A percentile compares a stretch with the other conserved stretches of the same genome.
Evolutionary conservation across 148 eudicot species (phyloP).

Genomic region (Rhododendron griersonianum): DNA sequence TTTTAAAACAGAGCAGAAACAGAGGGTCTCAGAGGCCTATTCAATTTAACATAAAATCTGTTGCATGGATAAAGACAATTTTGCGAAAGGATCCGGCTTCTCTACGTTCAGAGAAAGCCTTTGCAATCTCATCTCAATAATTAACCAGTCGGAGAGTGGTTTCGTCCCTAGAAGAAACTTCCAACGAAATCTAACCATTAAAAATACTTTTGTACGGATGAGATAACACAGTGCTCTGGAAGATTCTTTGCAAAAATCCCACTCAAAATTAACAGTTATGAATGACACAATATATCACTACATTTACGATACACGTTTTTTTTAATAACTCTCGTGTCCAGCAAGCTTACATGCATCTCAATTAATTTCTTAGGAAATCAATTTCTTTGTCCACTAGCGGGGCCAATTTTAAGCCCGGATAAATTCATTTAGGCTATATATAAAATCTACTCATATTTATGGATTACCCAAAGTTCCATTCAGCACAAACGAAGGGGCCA

Average conservation of each 20-base stretch:
- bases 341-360: not conserved
- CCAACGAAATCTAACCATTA: no score
- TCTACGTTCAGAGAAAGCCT: no score
- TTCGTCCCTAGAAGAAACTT: no score
- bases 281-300: no score
- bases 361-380: no score
- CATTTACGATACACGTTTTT: no score
- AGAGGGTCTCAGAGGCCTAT: not conserved
- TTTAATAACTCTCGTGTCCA: not conserved
- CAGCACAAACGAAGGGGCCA: constrained; percentile 93
- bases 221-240: no score
- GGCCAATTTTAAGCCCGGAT: not conserved
- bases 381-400: not conserved
- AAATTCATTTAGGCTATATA: not conserved
- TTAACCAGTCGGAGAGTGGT: no score
- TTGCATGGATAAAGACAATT: not conserved
- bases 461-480: constrained; percentile 87
- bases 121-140: no score
- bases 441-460: not conserved
- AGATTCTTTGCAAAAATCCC: no score
- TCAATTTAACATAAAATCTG: not conserved
- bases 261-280: no score
- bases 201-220: no score
- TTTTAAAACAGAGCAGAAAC: constrained; percentile 22
- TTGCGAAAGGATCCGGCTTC: not conserved